Conservation (phyloP, 345 rosid species). For the Carallia brachiata region DNA sequence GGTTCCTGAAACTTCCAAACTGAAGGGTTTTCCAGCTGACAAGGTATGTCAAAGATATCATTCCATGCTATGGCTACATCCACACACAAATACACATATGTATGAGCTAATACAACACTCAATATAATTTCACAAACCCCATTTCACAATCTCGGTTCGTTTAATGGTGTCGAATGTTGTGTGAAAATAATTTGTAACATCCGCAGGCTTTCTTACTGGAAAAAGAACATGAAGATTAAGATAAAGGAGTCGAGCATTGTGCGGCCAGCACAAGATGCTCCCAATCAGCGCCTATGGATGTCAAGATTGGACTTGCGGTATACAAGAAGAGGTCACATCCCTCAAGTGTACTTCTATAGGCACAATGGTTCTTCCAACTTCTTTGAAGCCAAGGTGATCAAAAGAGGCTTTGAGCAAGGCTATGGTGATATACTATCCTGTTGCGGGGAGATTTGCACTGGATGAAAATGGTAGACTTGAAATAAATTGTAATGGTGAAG, state of each 20-base stretch:
- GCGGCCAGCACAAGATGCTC: slow-evolving; percentile 32
- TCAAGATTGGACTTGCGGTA: slow-evolving; percentile 32
- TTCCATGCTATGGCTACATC: no score
- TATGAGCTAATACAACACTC: no score
- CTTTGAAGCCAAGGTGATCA: not conserved
- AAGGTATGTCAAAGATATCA: no score
- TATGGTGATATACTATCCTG: slow-evolving; percentile 13
- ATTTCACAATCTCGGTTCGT: no score
- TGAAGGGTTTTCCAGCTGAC: no score
- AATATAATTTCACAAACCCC: no score
- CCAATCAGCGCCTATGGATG: slow-evolving; percentile 26
- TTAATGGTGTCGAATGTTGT: no score
- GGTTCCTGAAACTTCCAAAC: no score
- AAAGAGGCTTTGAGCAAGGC: slow-evolving; percentile 19
- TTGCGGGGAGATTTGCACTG: slow-evolving; percentile 18
- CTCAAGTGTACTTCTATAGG: slow-evolving; percentile 30
- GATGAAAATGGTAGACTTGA: slow-evolving; percentile 10
- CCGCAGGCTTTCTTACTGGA: no score
- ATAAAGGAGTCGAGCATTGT: slow-evolving; percentile 31
- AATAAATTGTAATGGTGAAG: slow-evolving; percentile 14
- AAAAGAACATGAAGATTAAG: slow-evolving; percentile 18
- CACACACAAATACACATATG: no score
- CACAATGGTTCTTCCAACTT: slow-evolving; percentile 19
- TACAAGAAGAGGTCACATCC: slow-evolving; percentile 20
- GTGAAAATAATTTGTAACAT: no score